These are phyloP conservation scores for Cicer yamashitae DNA, from an alignment of 306 rosid genomes.

Conservation along the genomic window DNA sequence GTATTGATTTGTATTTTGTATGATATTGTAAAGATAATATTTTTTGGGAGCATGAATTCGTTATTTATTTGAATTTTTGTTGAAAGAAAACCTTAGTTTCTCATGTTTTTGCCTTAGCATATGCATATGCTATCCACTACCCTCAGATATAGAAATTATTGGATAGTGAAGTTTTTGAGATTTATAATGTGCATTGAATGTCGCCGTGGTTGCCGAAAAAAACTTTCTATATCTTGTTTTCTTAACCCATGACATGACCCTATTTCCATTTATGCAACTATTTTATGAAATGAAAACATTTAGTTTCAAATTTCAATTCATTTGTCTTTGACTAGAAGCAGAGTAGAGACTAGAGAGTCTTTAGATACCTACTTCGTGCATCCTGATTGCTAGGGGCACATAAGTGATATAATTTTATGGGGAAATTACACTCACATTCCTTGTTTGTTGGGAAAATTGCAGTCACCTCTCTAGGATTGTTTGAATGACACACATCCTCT, in stretches of 20 bases:
- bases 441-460: conserved; percentile 4
- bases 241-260: background rate
- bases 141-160: background rate
- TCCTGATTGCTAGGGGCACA: conserved; percentile 9
- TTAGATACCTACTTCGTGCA: conserved; percentile 17
- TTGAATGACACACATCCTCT: background rate
- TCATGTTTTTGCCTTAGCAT: background rate
- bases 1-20: conserved; percentile 5
- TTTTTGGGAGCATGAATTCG: conserved; percentile 22
- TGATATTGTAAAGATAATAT: conserved; percentile 3
- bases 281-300: background rate
- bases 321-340: conserved; percentile 12
- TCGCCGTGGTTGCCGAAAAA: background rate
- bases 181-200: background rate
- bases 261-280: conserved; percentile 29
- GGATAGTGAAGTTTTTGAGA: background rate
- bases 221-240: background rate
- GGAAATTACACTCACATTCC: background rate
- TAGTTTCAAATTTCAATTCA: conserved; percentile 24
- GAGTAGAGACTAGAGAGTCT: background rate
- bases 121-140: background rate
- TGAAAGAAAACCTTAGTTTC: background rate
- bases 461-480: background rate
- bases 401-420: conserved; percentile 26
- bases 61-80: conserved; percentile 14